Base-by-base conservation (phyloP, 2,329 filamentous ascomycete genomes). In the Teratosphaeria viscida region DNA sequence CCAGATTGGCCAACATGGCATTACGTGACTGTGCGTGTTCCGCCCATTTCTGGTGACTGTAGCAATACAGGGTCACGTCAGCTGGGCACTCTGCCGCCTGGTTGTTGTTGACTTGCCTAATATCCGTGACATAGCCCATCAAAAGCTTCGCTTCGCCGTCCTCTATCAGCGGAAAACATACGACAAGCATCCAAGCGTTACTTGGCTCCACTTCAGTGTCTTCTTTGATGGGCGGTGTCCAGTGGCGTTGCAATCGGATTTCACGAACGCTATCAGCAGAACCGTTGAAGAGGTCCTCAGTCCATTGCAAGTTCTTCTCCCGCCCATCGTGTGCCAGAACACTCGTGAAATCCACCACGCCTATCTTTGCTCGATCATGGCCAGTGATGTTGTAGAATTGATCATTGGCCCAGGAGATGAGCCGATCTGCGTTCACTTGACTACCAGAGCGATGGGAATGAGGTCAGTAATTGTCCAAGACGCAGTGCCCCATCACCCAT, bases 401-500 rank as follows among this genome's bases (percentile, higher is more conserved):
- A 29, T 76, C 67, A 55, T 78, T 78, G 1, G 72, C 67, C 62
- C 76, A 77, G 1, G 69, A 66, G 37, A 75, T 72, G 3, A 63
- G 65, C 1, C 71, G 70, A n/a, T 68, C 59, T 5, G 68, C 61
- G 11, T 65, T 65, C 34, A 74, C 64, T 32, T 68, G 66, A 52
- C 23, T 23, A 23, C 23, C 23, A 23, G 23, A 23, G 23, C 23
- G 23, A 23, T 23, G 23, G 23, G 2, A 23, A 23, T 23, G 23
- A 23, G 23, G 23, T 23, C 23, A 23, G 23, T 23, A 23, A 23
- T 23, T 23, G 23, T 23, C 23, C 23, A 23, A 23, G 23, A 23
- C 23, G 23, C 23, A 23, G 23, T 23, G 23, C 23, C 23, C 23
- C 23, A 23, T 23, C 23, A 2, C 23, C 23, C 23, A 23, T 23